phyloP scores from a whole-genome alignment of 148 eudicot species.

The Agrostemma githago region DNA sequence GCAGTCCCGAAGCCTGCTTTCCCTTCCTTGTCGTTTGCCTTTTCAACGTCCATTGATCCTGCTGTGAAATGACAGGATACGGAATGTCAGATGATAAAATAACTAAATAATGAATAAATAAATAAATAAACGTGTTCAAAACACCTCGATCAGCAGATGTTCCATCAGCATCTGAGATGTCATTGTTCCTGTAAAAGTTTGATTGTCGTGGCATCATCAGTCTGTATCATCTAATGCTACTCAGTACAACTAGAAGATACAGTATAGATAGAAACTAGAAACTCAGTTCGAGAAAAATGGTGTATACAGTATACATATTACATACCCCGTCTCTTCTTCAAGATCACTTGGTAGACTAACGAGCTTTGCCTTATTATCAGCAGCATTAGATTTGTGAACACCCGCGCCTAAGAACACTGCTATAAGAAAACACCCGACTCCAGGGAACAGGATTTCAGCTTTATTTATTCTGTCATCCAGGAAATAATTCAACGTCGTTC shows the following conservation, averaged over 20 bases:
- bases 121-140: not conserved
- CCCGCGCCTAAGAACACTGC: constrained; percentile 74
- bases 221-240: constrained; percentile 8
- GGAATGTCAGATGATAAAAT: not conserved
- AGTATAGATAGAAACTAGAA: not conserved
- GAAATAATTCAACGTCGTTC: constrained; percentile 82
- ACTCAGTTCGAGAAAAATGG: not conserved
- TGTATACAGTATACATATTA: not conserved
- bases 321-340: constrained; percentile 38
- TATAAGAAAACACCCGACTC: constrained; percentile 74
- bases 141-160: constrained; percentile 33
- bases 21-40: constrained; percentile 24
- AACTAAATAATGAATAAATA: not conserved
- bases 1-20: constrained; percentile 71
- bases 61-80: not conserved
- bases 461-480: constrained; percentile 75
- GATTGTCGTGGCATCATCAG: constrained; percentile 24
- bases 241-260: not conserved
- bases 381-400: constrained; percentile 60
- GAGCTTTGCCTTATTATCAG: constrained; percentile 64
- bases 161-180: constrained; percentile 25
- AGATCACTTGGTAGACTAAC: constrained; percentile 15
- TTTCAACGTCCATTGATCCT: constrained; percentile 38
- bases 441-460: constrained; percentile 81
- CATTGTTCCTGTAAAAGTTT: constrained; percentile 37